A percentile compares a stretch with the other conserved stretches of the same genome.
Evolutionary conservation across 2,329 filamentous ascomycete genomes (phyloP).

Genomic region (Cryphonectria carpinicola): DNA sequence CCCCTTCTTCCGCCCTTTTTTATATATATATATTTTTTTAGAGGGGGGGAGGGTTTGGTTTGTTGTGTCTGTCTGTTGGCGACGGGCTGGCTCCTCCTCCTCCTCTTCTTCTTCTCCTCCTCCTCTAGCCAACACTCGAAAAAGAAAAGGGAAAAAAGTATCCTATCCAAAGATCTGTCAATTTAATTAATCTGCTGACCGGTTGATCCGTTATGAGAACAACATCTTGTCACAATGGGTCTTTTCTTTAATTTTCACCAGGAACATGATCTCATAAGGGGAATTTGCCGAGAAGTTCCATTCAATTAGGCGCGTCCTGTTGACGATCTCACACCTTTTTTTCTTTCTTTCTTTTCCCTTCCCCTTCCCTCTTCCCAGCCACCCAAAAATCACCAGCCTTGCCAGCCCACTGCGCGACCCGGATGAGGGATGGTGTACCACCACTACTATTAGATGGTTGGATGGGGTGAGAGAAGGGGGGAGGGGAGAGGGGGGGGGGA

Average conservation of each 20-base stretch:
- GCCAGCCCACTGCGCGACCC: constrained; percentile 1
- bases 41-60: too few relatives aligned
- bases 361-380: neutral
- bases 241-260: neutral
- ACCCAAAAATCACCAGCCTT: constrained; percentile 2
- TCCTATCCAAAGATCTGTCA: neutral
- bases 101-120: neutral
- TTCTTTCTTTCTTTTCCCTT: neutral
- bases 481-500: neutral
- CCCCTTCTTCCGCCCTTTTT: neutral
- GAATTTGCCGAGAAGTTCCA: neutral
- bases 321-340: neutral
- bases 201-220: neutral
- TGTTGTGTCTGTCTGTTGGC: neutral
- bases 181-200: neutral
- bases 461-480: neutral
- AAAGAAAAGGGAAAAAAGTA: too few relatives aligned
- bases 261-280: constrained; percentile 6
- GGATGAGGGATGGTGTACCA: neutral
- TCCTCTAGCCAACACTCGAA: too few relatives aligned
- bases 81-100: neutral
- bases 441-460: neutral
- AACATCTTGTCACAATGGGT: neutral
- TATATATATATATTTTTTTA: too few relatives aligned
- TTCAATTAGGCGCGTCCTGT: neutral